phyloP scores from a whole-genome alignment of 345 rosid genomes.

The Geranium brycei region DNA sequence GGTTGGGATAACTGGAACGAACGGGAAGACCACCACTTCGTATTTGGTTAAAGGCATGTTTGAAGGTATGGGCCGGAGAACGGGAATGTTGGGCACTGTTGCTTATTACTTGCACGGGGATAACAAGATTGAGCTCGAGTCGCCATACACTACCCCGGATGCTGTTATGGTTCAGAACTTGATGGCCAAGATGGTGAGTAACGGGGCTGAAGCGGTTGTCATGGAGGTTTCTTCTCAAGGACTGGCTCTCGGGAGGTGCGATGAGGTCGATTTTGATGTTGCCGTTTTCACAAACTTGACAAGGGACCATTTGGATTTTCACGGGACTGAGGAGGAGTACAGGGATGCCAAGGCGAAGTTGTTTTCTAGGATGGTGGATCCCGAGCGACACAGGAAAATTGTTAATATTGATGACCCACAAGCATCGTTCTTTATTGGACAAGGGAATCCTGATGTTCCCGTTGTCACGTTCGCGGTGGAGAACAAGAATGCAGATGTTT shows the following conservation, averaged over 20 bases:
- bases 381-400: constrained; percentile 81
- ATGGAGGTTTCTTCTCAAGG: constrained; percentile 79
- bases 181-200: constrained; percentile 93
- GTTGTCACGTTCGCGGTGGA: constrained; percentile 84
- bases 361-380: constrained; percentile 81
- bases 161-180: constrained; percentile 75
- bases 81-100: constrained; percentile 73
- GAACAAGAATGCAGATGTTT: constrained; percentile 72
- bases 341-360: constrained; percentile 71
- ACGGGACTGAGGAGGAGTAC: constrained; percentile 64
- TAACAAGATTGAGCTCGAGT: constrained; percentile 58
- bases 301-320: constrained; percentile 42
- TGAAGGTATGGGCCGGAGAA: constrained; percentile 85
- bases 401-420: constrained; percentile 83
- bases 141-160: constrained; percentile 47
- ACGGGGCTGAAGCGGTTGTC: constrained; percentile 79
- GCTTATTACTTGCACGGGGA: constrained; percentile 65
- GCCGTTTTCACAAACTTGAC: constrained; percentile 74
- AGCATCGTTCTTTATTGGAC: constrained; percentile 54
- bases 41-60: constrained; percentile 74
- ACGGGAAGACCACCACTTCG: constrained; percentile 65
- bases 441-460: constrained; percentile 69
- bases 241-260: constrained; percentile 54
- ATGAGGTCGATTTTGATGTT: constrained; percentile 80
- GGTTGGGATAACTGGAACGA: constrained; percentile 68